Evolutionary conservation across 1,284 basidiomycete genomes (phyloP), one percentile per base, ranked within the genome.

Genomic region (Naganishia sp.): DNA sequence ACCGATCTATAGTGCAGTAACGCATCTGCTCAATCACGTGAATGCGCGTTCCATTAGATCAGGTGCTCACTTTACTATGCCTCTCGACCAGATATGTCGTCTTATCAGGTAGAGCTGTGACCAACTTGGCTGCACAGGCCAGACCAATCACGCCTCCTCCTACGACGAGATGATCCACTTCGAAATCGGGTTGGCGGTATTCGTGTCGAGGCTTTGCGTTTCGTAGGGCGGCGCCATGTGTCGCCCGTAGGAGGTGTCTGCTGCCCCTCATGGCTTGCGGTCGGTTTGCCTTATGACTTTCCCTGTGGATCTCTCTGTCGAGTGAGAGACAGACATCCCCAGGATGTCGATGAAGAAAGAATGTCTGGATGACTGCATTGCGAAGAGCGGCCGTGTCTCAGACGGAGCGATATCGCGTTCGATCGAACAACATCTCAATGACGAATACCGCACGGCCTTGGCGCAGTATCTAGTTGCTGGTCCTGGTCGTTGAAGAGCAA

Each of bases 101-200:
- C 76, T 87, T 88, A 4, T 82, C 79, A 1, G 86, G 89, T 78
- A 87, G 90, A 31, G 3, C 82, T 83, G 57, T 85, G 82, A 7
- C 86, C 85, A 7, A 97, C 6, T 86, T 84, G 63, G 90, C 87
- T 0, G 92, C 92, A 63, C 96, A 85, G 0, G 94, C 89, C 21
- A 99, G 84, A 0, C 95, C 95, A 10, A 96, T 86, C 1, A 92
- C 88, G 84, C 91, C 95, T 78, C 88, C 95, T 21, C 95, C 95
- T n/a, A 99, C 83, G 28, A 99, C 85, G 18, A 98, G 81, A 77
- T 92, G 89, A 77, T 98, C 95, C n/a, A 96, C 86, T 2, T 81
- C 81, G 45, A 83, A 83, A 63, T 92, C 88, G 5, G 95, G 92
- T 15, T 80, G 76, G 84, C 65, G 64, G 44, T 66, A 69, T 28